phyloP scores from a whole-genome alignment of 1,139 yeast species.

The Pichia terricola region DNA sequence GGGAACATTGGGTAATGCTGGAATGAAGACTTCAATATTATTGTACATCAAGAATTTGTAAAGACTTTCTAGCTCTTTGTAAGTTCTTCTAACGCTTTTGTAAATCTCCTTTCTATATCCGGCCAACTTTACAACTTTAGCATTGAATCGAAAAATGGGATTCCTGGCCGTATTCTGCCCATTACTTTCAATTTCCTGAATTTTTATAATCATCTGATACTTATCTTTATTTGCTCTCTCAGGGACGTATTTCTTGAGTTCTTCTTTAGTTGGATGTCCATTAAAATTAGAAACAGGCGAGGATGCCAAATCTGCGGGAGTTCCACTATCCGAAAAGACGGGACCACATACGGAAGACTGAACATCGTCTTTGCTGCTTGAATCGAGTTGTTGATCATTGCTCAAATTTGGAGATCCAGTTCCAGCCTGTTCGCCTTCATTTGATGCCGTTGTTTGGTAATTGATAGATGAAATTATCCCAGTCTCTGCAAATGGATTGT shows the following conservation, averaged over 20 bases:
- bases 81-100: slow-evolving; percentile 73
- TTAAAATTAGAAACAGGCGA: slow-evolving; percentile 13
- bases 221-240: slow-evolving; percentile 32
- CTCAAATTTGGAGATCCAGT: neutral
- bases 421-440: neutral
- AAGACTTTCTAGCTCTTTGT: slow-evolving; percentile 64
- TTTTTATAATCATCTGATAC: slow-evolving; percentile 28
- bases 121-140: slow-evolving; percentile 41
- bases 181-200: slow-evolving; percentile 38
- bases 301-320: neutral
- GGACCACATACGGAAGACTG: neutral
- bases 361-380: neutral
- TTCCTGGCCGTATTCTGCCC: slow-evolving; percentile 33
- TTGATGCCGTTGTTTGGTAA: neutral
- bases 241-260: slow-evolving; percentile 39
- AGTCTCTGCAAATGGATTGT: slow-evolving; percentile 48
- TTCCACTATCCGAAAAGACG: neutral
- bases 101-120: slow-evolving; percentile 64
- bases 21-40: slow-evolving; percentile 88
- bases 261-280: slow-evolving; percentile 29
- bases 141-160: slow-evolving; percentile 40
- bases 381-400: neutral
- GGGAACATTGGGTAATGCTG: slow-evolving; percentile 66
- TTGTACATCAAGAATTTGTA: slow-evolving; percentile 72
- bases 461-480: slow-evolving; percentile 14